Conservation (phyloP, 2,329 filamentous ascomycete species). For the Hymenoscyphus albidus region DNA sequence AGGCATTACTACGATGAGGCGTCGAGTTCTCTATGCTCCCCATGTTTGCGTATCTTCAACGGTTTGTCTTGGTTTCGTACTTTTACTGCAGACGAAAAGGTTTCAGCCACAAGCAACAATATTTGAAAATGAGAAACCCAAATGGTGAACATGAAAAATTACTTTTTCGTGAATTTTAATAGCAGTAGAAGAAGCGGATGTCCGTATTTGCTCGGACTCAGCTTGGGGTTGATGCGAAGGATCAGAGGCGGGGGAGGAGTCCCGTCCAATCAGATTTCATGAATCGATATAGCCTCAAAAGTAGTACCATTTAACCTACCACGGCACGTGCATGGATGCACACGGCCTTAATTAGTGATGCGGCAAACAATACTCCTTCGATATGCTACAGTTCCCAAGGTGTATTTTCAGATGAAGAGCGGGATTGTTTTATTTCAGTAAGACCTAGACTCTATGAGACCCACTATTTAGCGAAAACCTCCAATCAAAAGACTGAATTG, state of each 20-base stretch:
- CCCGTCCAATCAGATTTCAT: background rate
- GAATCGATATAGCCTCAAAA: background rate
- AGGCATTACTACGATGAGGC: background rate
- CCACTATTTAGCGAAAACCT: too few relatives aligned
- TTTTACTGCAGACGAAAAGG: background rate
- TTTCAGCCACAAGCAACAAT: background rate
- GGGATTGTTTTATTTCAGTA: too few relatives aligned
- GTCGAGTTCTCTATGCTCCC: background rate
- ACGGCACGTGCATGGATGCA: background rate
- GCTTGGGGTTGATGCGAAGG: background rate
- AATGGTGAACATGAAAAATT: background rate
- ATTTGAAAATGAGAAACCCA: background rate
- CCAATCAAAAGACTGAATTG: too few relatives aligned
- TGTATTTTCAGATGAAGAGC: too few relatives aligned
- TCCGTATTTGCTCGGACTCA: background rate
- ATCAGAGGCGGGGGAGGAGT: background rate
- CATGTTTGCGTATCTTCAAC: background rate
- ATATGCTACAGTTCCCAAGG: too few relatives aligned
- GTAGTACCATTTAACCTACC: background rate
- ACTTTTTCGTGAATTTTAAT: background rate
- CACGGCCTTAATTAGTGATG: too few relatives aligned
- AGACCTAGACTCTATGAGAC: too few relatives aligned
- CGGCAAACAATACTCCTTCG: too few relatives aligned
- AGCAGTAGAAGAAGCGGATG: background rate
- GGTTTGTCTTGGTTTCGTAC: background rate